phyloP scores from a whole-genome alignment of 345 rosid species.

The Brassica juncea region DNA sequence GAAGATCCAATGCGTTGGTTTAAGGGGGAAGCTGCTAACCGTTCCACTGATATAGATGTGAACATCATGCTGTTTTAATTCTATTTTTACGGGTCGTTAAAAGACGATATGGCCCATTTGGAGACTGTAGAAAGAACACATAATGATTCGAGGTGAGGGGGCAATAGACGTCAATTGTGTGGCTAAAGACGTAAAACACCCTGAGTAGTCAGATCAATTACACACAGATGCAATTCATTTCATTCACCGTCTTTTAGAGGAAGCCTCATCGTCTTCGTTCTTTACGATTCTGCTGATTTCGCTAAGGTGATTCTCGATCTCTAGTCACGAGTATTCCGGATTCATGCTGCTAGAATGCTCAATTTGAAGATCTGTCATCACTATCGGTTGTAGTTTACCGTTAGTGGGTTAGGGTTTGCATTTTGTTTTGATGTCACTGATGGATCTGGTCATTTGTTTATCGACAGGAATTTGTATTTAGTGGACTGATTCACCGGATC shows the following conservation, averaged over 20 bases:
- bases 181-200: constrained; percentile 6
- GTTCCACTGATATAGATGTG: background rate
- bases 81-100: background rate
- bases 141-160: background rate
- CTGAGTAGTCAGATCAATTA: constrained; percentile 8
- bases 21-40: background rate
- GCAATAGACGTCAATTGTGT: background rate
- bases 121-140: background rate
- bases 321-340: background rate
- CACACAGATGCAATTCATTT: constrained; percentile 15
- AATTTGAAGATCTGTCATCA: constrained; percentile 4
- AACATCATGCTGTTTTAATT: constrained; percentile 17
- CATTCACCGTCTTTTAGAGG: constrained; percentile 9
- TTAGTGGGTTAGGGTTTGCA: constrained; percentile 26
- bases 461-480: constrained; percentile 2
- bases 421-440: constrained; percentile 13
- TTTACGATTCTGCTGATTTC: constrained; percentile 27
- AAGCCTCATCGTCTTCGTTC: constrained; percentile 25
- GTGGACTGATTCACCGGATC: constrained; percentile 25
- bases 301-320: constrained; percentile 24
- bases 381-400: background rate
- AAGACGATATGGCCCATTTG: background rate
- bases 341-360: background rate
- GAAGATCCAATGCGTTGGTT: background rate
- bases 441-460: background rate